Conservation (phyloP, 2,329 filamentous ascomycete genomes). For the Sporothrix brasiliensis region DNA sequence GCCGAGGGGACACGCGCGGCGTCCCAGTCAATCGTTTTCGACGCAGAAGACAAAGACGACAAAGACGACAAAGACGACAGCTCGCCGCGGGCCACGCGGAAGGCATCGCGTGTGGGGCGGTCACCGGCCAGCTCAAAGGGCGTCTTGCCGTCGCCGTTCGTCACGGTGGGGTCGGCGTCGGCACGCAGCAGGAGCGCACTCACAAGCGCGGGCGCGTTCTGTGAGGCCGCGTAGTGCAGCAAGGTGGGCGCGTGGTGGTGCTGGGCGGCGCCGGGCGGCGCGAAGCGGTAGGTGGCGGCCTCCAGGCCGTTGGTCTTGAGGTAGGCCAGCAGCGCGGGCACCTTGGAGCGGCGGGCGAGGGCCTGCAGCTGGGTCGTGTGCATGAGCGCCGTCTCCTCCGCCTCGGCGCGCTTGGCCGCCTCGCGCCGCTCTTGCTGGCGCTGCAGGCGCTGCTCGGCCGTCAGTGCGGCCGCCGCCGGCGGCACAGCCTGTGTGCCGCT, state of each 20-base stretch:
- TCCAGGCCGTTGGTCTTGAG: slow-evolving; percentile 71
- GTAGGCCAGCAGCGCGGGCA: slow-evolving; percentile 84
- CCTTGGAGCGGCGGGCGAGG: slow-evolving; percentile 84
- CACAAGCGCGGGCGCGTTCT: slow-evolving; percentile 78
- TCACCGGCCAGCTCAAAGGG: slow-evolving; percentile 88
- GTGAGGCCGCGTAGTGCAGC: slow-evolving; percentile 81
- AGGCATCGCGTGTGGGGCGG: slow-evolving; percentile 82
- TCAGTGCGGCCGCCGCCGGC: slow-evolving; percentile 35
- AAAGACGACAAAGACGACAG: no score
- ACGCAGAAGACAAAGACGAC: slow-evolving; percentile 52
- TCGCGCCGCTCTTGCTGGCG: slow-evolving; percentile 44
- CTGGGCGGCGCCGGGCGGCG: slow-evolving; percentile 60
- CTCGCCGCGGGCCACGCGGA: slow-evolving; percentile 82
- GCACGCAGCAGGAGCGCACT: slow-evolving; percentile 74
- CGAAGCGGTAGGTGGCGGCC: slow-evolving; percentile 72
- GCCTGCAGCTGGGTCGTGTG: slow-evolving; percentile 90
- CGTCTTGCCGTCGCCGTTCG: slow-evolving; percentile 76
- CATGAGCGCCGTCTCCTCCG: slow-evolving; percentile 77
- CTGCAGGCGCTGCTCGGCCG: slow-evolving; percentile 40
- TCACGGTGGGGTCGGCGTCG: slow-evolving; percentile 70
- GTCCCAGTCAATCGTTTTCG: slow-evolving; percentile 65
- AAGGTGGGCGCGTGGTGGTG: slow-evolving; percentile 78
- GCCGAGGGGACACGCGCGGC: slow-evolving; percentile 70
- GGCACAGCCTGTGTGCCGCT: slow-evolving; percentile 42
- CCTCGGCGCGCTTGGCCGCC: slow-evolving; percentile 71